Evolutionary conservation across 1,284 basidiomycete species (phyloP).

Genomic region (Psilocybe mexicana): DNA sequence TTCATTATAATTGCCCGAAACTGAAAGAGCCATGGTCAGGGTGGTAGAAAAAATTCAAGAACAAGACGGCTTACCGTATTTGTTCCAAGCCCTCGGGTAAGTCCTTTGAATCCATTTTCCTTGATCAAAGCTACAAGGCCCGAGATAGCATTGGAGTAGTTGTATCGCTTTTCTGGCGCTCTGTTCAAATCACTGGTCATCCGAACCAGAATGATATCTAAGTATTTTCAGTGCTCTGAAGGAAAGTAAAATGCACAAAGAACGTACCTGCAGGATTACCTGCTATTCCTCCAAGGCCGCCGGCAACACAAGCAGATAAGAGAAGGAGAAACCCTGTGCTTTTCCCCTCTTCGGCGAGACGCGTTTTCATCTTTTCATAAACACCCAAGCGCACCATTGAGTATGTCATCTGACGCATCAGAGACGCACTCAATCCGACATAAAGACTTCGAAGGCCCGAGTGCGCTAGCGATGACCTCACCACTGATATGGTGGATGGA

Average conservation of each 20-base stretch:
- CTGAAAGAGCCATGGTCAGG: conserved; percentile 24
- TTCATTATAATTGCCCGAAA: conserved; percentile 86
- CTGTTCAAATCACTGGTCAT: conserved; percentile 87
- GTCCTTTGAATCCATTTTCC: conserved; percentile 71
- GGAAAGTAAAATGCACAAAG: not conserved
- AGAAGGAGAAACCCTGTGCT: conserved; percentile 59
- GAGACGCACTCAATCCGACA: conserved; percentile 81
- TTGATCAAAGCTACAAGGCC: conserved; percentile 67
- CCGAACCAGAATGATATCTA: conserved; percentile 77
- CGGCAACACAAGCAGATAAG: conserved; percentile 69
- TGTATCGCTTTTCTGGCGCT: conserved; percentile 71
- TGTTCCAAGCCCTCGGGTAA: conserved; percentile 77
- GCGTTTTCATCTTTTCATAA: conserved; percentile 77
- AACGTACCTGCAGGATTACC: conserved; percentile 77
- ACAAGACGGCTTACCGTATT: conserved; percentile 56
- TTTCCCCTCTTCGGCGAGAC: conserved; percentile 47
- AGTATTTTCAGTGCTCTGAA: not conserved
- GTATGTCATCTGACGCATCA: conserved; percentile 91
- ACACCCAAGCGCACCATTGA: conserved; percentile 84
- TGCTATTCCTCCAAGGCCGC: conserved; percentile 76
- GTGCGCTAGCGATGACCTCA: conserved; percentile 57
- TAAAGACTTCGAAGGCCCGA: conserved; percentile 76
- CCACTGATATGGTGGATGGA: conserved; percentile 57
- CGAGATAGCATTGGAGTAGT: conserved; percentile 76
- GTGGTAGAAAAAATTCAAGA: not conserved